These are phyloP conservation scores for Dendrothele bispora DNA, from an alignment of 768 basidiomycete genomes.

Conservation along the genomic window DNA sequence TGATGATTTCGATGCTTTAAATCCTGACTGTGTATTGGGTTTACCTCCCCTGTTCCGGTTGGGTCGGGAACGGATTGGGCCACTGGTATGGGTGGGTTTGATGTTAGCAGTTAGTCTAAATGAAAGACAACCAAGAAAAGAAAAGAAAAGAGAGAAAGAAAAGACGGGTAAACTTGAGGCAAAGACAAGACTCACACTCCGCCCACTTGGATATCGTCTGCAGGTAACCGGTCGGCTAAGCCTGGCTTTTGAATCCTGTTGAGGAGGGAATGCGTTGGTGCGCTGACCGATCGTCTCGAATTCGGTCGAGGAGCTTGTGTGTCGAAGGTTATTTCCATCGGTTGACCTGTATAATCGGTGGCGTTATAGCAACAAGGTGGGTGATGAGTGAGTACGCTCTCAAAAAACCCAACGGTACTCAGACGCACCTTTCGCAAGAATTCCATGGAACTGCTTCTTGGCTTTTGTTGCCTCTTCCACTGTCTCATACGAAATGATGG, in stretches of 20 bases:
- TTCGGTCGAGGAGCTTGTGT: conserved; percentile 41
- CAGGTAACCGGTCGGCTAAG: conserved; percentile 62
- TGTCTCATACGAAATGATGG: conserved; percentile 78
- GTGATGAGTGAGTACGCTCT: neutral
- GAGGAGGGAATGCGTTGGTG: conserved; percentile 59
- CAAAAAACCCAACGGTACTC: conserved; percentile 7
- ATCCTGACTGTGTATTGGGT: conserved; percentile 18
- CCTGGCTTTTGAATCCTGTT: conserved; percentile 77
- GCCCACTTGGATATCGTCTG: conserved; percentile 40
- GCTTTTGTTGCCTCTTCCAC: conserved; percentile 77
- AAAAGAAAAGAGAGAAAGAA: conserved; percentile 36
- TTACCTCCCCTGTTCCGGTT: conserved; percentile 35
- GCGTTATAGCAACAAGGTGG: conserved; percentile 2
- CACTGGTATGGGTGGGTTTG: no score
- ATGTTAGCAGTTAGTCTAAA: neutral
- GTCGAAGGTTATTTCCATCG: conserved; percentile 72
- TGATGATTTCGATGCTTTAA: conserved; percentile 28
- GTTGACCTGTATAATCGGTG: conserved; percentile 55
- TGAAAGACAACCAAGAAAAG: neutral
- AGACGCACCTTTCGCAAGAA: conserved; percentile 78
- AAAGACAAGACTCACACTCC: no score
- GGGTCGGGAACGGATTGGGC: conserved; percentile 44
- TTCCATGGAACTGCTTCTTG: conserved; percentile 83
- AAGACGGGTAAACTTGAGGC: no score
- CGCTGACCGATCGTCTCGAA: conserved; percentile 48